A percentile compares a stretch with the other conserved stretches of the same genome.
Conservation (phyloP, 108 stramenopile genomes). For the Bacterosira constricta region DNA sequence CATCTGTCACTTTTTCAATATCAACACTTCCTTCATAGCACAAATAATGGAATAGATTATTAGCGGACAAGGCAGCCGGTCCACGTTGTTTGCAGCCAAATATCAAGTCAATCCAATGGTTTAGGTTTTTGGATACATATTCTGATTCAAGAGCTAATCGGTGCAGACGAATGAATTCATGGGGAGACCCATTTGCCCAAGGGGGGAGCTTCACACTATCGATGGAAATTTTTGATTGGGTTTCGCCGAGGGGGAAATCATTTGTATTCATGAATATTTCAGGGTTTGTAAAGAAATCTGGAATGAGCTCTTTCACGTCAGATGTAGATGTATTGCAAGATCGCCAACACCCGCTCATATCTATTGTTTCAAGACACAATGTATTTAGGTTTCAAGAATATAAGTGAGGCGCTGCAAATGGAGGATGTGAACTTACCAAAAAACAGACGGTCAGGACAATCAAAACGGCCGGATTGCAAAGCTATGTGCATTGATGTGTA, state of each 20-base stretch:
- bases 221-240: slow-evolving; percentile 75
- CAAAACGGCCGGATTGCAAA: slow-evolving; percentile 94
- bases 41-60: slow-evolving; percentile 95
- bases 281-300: slow-evolving; percentile 91
- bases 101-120: slow-evolving; percentile 96
- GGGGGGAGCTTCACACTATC: slow-evolving; percentile 94
- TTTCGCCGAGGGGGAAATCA: slow-evolving; percentile 84
- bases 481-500: slow-evolving; percentile 91
- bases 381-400: neutral
- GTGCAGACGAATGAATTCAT: slow-evolving; percentile 92
- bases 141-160: slow-evolving; percentile 94
- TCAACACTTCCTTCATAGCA: slow-evolving; percentile 99
- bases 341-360: slow-evolving; percentile 72
- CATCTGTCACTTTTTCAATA: slow-evolving; percentile 90
- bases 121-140: slow-evolving; percentile 86
- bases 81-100: slow-evolving; percentile 97
- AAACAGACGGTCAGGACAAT: slow-evolving; percentile 96
- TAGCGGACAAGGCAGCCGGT: slow-evolving; percentile 73
- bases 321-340: slow-evolving; percentile 76
- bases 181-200: slow-evolving; percentile 92
- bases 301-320: slow-evolving; percentile 94
- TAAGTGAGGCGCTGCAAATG: neutral
- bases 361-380: neutral
- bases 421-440: slow-evolving; percentile 28
- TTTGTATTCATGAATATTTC: slow-evolving; percentile 91